A percentile compares a stretch with the other conserved stretches of the same genome.
These are phyloP conservation scores for Stipa capillata DNA, from an alignment of 176 grass and related monocot species.

Conservation along the genomic window DNA sequence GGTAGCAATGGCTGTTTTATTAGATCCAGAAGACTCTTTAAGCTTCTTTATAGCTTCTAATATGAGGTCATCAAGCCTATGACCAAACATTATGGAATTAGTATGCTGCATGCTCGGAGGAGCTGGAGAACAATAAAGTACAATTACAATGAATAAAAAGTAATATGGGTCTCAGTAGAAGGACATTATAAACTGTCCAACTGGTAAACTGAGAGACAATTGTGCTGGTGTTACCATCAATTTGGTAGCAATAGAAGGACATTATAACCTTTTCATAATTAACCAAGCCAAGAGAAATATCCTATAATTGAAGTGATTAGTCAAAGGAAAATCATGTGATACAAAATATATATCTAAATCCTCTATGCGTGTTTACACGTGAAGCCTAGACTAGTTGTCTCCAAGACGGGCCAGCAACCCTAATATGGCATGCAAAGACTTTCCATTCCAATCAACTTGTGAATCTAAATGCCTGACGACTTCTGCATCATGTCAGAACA, in stretches of 20 bases:
- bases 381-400: background rate
- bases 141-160: constrained; percentile 11
- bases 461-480: background rate
- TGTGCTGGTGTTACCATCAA: background rate
- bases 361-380: background rate
- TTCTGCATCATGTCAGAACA: background rate
- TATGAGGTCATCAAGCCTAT: constrained; percentile 78
- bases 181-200: background rate
- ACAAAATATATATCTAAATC: background rate
- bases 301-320: background rate
- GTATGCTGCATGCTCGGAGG: background rate
- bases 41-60: constrained; percentile 73
- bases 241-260: background rate
- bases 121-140: background rate
- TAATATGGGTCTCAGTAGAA: background rate
- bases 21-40: constrained; percentile 62
- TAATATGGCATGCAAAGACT: background rate
- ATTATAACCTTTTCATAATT: background rate
- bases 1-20: constrained; percentile 48
- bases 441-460: background rate
- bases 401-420: background rate
- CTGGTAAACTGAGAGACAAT: background rate
- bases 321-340: background rate
- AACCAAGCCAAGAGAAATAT: background rate
- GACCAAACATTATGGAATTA: constrained; percentile 9